Evolutionary conservation across 805 yeast genomes (phyloP), one percentile per base, ranked within the genome.

Genomic region (Wickerhamiella galacta): DNA sequence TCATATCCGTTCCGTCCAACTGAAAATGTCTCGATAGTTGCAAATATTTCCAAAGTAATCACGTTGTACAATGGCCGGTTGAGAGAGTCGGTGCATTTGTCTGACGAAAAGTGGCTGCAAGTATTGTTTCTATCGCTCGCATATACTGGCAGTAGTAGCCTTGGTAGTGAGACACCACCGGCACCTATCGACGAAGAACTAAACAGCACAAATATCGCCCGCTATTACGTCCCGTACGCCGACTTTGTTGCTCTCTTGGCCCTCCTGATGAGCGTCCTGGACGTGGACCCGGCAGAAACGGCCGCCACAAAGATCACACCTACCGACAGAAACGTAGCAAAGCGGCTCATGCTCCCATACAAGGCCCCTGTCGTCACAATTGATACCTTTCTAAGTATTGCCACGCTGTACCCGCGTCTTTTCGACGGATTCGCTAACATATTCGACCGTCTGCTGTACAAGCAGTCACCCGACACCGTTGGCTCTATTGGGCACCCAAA

Each of bases 341-440:
- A 7, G 14, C 30, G 30, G 22, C 30, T 28, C 5, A 12, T 28
- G 17, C 15, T 12, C 15, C 25, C 25, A 17, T 32, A 37, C 31
- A 38, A 40, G 33, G 34, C 40, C 1, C 49, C 50, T 1, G 40
- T 41, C 1, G 25, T 46, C 2, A 29, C 20, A 8, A 37, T 25
- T 23, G 36, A 30, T 6, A 28, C 31, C 14, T 44, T 41, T 29
- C 10, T 7, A 9, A 15, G 10, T 5, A n/a, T 43, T 3, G 2
- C 41, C n/a, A 30, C 22, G 7, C 23, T 16, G 19, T 38, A 31
- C 20, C 50, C 48, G 6, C 29, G 12, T 16, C 15, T 43, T 3
- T 16, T 73, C 3, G 37, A 43, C 0, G 68, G 74, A 0, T 43
- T 72, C 7, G 57, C 61, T 4, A 46, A 47, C n/a, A 34, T 69